Percentiles rank a stretch among this genome's conserved stretches.
Conservation (phyloP, 768 basidiomycete genomes). For the Kwoniella sp. region DNA sequence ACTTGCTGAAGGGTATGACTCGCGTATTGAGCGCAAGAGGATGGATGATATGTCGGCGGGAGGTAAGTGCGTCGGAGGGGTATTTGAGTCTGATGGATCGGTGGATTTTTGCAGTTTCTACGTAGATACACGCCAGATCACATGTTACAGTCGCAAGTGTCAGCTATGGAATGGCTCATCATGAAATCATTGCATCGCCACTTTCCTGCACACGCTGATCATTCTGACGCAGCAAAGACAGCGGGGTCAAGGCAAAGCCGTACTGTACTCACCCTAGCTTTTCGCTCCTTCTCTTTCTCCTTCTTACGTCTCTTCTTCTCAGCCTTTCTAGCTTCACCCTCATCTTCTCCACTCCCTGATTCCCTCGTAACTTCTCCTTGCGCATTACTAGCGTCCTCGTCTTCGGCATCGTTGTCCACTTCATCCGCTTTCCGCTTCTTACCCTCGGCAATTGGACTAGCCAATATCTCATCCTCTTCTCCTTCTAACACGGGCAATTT, state of each 20-base stretch:
- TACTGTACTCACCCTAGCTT: conserved; percentile 49
- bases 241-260: too few species aligned
- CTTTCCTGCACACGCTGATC: too few species aligned
- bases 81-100: not conserved
- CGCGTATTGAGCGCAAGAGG: conserved; percentile 53
- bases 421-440: conserved; percentile 35
- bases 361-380: conserved; percentile 19
- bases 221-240: too few species aligned
- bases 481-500: conserved; percentile 8
- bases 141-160: not conserved
- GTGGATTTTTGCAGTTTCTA: conserved; percentile 17
- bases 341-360: conserved; percentile 18
- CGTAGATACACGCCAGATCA: not conserved
- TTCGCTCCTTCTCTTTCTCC: conserved; percentile 52
- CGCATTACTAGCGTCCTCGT: conserved; percentile 8
- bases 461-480: conserved; percentile 20
- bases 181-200: too few species aligned
- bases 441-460: conserved; percentile 12
- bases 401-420: conserved; percentile 27
- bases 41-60: conserved; percentile 27
- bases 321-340: conserved; percentile 18
- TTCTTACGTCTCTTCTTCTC: conserved; percentile 53
- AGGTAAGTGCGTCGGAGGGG: conserved; percentile 32
- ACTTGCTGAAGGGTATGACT: conserved; percentile 69
- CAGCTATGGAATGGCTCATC: too few species aligned